Percentiles rank a stretch among this genome's conserved stretches.
Evolutionary conservation across 441 rosid genomes (phyloP).

Genomic region (Corymbia calophylla): DNA sequence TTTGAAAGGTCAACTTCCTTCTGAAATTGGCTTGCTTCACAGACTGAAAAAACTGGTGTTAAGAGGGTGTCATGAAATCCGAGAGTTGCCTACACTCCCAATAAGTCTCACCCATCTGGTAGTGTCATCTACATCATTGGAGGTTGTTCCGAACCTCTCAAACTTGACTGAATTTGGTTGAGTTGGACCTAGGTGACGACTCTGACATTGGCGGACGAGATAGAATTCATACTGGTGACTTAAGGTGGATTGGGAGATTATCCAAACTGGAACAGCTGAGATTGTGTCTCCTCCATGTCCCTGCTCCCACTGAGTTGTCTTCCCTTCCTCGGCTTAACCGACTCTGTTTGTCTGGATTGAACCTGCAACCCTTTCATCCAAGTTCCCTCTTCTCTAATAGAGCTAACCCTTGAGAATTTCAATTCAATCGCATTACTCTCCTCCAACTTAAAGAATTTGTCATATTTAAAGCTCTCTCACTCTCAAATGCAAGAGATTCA

Average conservation of each 20-base stretch:
- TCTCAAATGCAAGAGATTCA: background rate
- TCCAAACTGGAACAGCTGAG: fast-evolving
- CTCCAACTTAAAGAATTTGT: background rate
- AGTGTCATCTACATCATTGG: fast-evolving
- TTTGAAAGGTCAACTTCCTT: background rate
- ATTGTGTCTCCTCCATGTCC: background rate
- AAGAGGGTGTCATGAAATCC: fast-evolving
- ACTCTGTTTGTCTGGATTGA: background rate
- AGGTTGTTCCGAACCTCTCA: no score
- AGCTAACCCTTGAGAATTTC: fast-evolving
- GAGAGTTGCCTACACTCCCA: no score
- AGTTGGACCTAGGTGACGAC: fast-evolving
- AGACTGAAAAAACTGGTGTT: fast-evolving
- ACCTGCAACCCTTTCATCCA: fast-evolving
- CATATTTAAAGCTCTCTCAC: fast-evolving
- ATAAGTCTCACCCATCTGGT: fast-evolving
- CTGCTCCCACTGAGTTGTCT: fast-evolving
- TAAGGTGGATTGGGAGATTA: fast-evolving
- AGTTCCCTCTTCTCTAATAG: fast-evolving
- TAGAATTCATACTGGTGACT: fast-evolving
- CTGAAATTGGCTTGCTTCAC: fast-evolving
- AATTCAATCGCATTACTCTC: fast-evolving
- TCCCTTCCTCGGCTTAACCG: fast-evolving
- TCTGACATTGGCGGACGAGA: fast-evolving
- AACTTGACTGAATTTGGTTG: no score